These are phyloP conservation scores for Penicillium carneum DNA, from an alignment of 2,329 filamentous ascomycete genomes.

Conservation along the genomic window DNA sequence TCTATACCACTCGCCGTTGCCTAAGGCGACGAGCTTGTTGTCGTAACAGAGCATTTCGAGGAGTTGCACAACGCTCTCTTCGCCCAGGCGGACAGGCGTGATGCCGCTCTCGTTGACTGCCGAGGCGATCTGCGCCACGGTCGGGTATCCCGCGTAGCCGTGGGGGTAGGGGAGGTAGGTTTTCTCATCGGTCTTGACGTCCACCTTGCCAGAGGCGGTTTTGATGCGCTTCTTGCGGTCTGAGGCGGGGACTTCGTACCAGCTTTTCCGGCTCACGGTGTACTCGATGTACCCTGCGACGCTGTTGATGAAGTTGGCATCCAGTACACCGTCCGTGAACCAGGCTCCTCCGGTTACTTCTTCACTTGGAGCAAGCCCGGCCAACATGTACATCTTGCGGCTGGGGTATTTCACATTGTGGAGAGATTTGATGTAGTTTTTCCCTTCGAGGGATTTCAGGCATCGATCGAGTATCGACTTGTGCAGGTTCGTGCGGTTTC, in stretches of 20 bases:
- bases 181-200: conserved; percentile 45
- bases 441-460: conserved; percentile 82
- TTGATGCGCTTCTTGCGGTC: conserved; percentile 53
- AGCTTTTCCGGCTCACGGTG: conserved; percentile 74
- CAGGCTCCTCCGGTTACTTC: conserved; percentile 92
- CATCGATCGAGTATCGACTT: conserved; percentile 80
- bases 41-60: conserved; percentile 90
- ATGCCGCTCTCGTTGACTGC: conserved; percentile 73
- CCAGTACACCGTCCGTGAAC: conserved; percentile 90
- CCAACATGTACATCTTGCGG: conserved; percentile 95
- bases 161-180: conserved; percentile 62
- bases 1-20: conserved; percentile 60
- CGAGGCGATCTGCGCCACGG: conserved; percentile 76
- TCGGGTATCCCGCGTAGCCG: conserved; percentile 80
- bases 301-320: conserved; percentile 83
- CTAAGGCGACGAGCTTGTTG: conserved; percentile 73
- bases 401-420: conserved; percentile 90
- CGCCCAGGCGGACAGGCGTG: conserved; percentile 71
- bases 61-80: conserved; percentile 82
- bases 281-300: conserved; percentile 76
- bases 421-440: conserved; percentile 83
- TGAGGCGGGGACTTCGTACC: conserved; percentile 61
- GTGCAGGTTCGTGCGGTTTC: conserved; percentile 80
- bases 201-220: conserved; percentile 43
- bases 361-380: conserved; percentile 81